Conservation (phyloP, 768 basidiomycete genomes). For the Inosperma sp. region DNA sequence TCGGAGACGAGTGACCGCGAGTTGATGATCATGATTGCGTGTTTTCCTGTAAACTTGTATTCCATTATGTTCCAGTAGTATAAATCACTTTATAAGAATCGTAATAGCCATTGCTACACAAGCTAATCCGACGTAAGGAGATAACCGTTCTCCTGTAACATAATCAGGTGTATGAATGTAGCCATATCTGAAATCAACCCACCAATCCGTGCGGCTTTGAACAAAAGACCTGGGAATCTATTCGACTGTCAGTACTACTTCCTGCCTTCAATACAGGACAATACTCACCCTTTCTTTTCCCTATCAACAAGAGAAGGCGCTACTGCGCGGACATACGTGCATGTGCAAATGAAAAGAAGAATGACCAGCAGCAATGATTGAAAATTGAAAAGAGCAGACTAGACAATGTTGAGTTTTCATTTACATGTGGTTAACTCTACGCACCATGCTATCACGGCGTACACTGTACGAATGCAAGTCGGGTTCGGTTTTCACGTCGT, state of each 20-base stretch:
- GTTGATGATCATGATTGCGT: background rate
- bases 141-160: conserved; percentile 79
- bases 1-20: conserved; percentile 25
- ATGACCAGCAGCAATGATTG: conserved; percentile 92
- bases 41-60: conserved; percentile 3
- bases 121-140: conserved; percentile 92
- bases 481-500: background rate
- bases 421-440: no score
- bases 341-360: conserved; percentile 92
- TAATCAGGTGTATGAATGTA: background rate
- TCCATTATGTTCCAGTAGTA: conserved; percentile 16
- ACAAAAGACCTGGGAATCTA: conserved; percentile 89
- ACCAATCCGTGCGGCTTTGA: conserved; percentile 97
- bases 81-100: conserved; percentile 42
- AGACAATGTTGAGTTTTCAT: background rate
- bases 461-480: no score
- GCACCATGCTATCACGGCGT: no score
- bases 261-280: background rate
- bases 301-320: conserved; percentile 87
- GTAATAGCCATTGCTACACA: conserved; percentile 90
- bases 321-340: conserved; percentile 89
- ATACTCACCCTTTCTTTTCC: conserved; percentile 88
- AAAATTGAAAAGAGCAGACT: conserved; percentile 97
- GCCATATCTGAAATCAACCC: conserved; percentile 20
- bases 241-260: conserved; percentile 1